phyloP scores from a whole-genome alignment of 2,329 filamentous ascomycete species.

The Verticillium longisporum region DNA sequence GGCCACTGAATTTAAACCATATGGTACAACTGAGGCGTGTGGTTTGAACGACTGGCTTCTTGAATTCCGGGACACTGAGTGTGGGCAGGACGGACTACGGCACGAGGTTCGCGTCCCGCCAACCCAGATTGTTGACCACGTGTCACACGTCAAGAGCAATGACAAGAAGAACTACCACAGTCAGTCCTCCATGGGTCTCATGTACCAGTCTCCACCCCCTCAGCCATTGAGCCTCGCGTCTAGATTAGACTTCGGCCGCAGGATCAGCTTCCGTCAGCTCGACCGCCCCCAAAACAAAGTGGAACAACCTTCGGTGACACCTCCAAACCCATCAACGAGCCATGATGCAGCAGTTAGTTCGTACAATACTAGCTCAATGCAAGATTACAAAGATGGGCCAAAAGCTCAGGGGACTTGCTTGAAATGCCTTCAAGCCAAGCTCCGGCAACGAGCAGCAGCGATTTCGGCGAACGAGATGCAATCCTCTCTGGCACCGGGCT shows the following conservation, averaged over 20 bases:
- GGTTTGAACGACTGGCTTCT: no score
- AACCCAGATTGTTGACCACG: neutral
- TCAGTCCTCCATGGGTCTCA: neutral
- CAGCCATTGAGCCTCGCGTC: neutral
- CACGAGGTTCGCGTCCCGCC: neutral
- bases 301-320: neutral
- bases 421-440: conserved; percentile 8
- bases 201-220: no score
- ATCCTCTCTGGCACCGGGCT: neutral
- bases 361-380: neutral
- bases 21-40: neutral
- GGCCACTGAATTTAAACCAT: neutral
- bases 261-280: neutral
- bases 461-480: neutral
- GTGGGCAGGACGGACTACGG: neutral
- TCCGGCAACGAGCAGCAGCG: conserved; percentile 8
- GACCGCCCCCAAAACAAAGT: neutral
- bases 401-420: conserved; percentile 7
- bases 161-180: neutral
- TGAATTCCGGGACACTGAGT: neutral
- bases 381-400: neutral
- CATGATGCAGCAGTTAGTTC: neutral
- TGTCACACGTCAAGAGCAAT: neutral
- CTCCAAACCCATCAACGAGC: neutral
- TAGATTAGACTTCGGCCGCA: neutral